Evolutionary conservation across 2,329 filamentous ascomycete genomes (phyloP).

Genomic region (Verticillium isaacii): DNA sequence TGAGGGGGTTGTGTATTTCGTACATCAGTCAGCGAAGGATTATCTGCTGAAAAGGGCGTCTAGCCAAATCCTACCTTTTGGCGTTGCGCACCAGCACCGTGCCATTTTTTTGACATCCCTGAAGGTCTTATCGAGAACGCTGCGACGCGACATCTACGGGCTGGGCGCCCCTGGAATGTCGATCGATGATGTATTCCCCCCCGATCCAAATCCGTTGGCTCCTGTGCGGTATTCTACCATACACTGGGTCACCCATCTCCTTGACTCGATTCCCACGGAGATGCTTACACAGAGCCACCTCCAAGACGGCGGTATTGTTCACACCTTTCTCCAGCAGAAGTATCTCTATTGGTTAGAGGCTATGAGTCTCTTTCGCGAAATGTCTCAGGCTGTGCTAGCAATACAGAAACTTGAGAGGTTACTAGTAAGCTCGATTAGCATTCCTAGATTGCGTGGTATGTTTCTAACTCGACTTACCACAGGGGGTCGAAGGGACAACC

Average conservation of each 20-base stretch:
- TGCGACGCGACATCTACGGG: slow-evolving; percentile 30
- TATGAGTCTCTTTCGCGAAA: slow-evolving; percentile 25
- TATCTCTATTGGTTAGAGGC: slow-evolving; percentile 39
- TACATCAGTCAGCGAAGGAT: slow-evolving; percentile 40
- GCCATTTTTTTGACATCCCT: slow-evolving; percentile 29
- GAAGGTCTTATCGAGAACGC: slow-evolving; percentile 16
- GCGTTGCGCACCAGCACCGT: slow-evolving; percentile 19
- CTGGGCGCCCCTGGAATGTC: slow-evolving; percentile 14
- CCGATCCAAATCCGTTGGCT: slow-evolving; percentile 13
- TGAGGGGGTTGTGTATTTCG: slow-evolving; percentile 21
- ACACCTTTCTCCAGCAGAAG: slow-evolving; percentile 27
- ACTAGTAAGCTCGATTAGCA: too few species aligned
- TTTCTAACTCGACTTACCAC: too few species aligned
- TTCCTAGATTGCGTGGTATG: too few species aligned
- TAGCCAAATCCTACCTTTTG: slow-evolving; percentile 22
- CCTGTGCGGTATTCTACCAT: slow-evolving; percentile 13
- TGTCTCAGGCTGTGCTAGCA: slow-evolving; percentile 16
- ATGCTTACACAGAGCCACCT: slow-evolving; percentile 9
- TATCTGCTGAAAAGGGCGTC: slow-evolving; percentile 21
- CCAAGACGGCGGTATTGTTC: slow-evolving; percentile 17
- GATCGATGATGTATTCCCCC: slow-evolving; percentile 6
- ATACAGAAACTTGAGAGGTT: slow-evolving; percentile 13
- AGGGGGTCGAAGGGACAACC: too few species aligned
- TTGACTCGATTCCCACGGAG: slow-evolving; percentile 1
- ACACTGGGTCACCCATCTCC: slow-evolving; percentile 17